phyloP scores from a whole-genome alignment of 805 yeast species.

The Alloascoidea hylecoeti region DNA sequence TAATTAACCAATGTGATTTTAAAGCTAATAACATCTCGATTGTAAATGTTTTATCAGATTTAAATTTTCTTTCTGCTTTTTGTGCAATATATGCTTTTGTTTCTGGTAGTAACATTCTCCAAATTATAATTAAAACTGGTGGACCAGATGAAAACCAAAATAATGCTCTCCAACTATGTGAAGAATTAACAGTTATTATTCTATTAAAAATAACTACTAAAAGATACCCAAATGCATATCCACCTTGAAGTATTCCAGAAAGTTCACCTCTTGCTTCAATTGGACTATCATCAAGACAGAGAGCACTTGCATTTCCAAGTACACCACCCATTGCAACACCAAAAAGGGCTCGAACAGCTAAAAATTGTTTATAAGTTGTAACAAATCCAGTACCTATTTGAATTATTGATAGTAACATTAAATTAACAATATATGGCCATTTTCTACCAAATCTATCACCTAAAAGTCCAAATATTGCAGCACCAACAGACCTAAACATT shows the following conservation, averaged over 20 bases:
- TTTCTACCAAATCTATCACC: slow-evolving; percentile 52
- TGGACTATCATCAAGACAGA: slow-evolving; percentile 40
- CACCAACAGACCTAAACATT: slow-evolving; percentile 58
- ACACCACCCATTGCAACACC: slow-evolving; percentile 48
- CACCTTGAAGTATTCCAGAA: slow-evolving; percentile 20
- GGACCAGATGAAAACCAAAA: slow-evolving; percentile 58
- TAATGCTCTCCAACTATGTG: slow-evolving; percentile 46
- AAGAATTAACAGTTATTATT: slow-evolving; percentile 40
- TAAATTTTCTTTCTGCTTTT: not conserved
- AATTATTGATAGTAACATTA: slow-evolving; percentile 33
- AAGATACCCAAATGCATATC: slow-evolving; percentile 53
- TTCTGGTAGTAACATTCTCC: slow-evolving; percentile 19
- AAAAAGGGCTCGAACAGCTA: slow-evolving; percentile 51
- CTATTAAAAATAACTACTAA: slow-evolving; percentile 52
- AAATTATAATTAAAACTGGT: slow-evolving; percentile 24
- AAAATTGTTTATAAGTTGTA: slow-evolving; percentile 36
- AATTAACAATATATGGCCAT: slow-evolving; percentile 29
- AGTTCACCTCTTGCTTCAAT: slow-evolving; percentile 39
- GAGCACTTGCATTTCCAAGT: slow-evolving; percentile 38
- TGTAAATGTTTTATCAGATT: too few species aligned
- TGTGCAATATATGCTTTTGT: not conserved
- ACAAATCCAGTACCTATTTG: slow-evolving; percentile 57
- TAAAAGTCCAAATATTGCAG: slow-evolving; percentile 39
- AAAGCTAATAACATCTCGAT: too few species aligned
- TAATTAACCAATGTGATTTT: slow-evolving; percentile 10